These are phyloP conservation scores for Incumbomyces delicatus DNA, from an alignment of 2,329 filamentous ascomycete genomes.

Conservation along the genomic window DNA sequence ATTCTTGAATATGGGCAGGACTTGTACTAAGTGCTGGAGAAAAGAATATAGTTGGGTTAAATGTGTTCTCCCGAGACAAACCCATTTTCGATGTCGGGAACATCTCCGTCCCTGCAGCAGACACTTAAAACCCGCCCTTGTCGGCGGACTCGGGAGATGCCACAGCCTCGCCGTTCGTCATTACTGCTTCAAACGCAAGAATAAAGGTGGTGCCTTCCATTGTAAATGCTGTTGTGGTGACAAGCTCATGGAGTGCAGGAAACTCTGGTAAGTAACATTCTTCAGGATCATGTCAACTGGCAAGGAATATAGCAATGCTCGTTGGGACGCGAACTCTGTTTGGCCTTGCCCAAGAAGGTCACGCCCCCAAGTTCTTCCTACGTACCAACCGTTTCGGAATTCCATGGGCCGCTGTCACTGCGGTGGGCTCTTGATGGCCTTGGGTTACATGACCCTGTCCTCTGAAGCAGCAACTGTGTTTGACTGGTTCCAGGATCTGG, in stretches of 20 bases:
- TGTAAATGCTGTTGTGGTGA: constrained; percentile 67
- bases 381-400: constrained; percentile 35
- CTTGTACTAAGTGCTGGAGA: no score
- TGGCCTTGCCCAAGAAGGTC: no score
- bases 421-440: constrained; percentile 31
- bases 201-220: constrained; percentile 60
- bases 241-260: constrained; percentile 52
- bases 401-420: constrained; percentile 40
- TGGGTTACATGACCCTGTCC: constrained; percentile 30
- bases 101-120: no score
- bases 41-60: no score
- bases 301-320: constrained; percentile 23
- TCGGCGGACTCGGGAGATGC: constrained; percentile 43
- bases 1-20: no score
- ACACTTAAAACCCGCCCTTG: constrained; percentile 23
- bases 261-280: constrained; percentile 23
- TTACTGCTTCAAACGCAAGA: constrained; percentile 43
- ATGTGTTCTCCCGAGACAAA: no score
- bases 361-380: no score
- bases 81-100: no score
- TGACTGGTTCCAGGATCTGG: constrained; percentile 33
- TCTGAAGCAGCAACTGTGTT: constrained; percentile 28
- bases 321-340: constrained; percentile 30
- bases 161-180: constrained; percentile 37
- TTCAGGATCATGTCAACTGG: constrained; percentile 28